Evolutionary conservation across 2,329 filamentous ascomycete species (phyloP).

Genomic region (Phyllosticta capitalensis): DNA sequence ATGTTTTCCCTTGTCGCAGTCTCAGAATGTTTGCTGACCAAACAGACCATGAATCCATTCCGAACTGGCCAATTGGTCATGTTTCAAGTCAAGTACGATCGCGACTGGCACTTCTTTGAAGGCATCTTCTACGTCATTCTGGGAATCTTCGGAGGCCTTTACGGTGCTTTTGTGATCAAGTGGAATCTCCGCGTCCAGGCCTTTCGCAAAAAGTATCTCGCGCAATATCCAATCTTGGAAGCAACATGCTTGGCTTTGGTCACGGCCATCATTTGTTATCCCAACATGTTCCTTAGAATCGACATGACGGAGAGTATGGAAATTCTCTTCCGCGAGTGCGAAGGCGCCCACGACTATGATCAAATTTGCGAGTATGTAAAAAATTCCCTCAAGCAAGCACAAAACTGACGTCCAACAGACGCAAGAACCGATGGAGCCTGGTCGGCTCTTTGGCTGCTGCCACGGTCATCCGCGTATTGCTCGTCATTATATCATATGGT

Average conservation of each 20-base stretch:
- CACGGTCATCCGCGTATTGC: constrained; percentile 67
- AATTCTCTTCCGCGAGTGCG: constrained; percentile 88
- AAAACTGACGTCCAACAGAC: constrained; percentile 25
- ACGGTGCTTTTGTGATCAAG: constrained; percentile 94
- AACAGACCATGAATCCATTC: constrained; percentile 86
- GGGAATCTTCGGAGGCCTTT: constrained; percentile 86
- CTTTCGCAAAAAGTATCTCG: constrained; percentile 87
- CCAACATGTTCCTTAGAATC: constrained; percentile 87
- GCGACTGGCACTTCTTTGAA: constrained; percentile 97
- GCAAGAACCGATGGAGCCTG: constrained; percentile 65
- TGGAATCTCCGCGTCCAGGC: constrained; percentile 89
- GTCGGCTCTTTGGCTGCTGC: constrained; percentile 69
- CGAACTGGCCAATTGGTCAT: constrained; percentile 95
- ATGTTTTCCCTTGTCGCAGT: constrained; percentile 19
- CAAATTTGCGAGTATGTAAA: constrained; percentile 66
- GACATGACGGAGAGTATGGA: constrained; percentile 99
- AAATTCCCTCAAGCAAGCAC: not conserved
- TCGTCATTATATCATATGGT: constrained; percentile 93
- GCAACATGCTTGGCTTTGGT: constrained; percentile 71
- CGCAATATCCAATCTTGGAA: constrained; percentile 75
- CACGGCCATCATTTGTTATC: constrained; percentile 91
- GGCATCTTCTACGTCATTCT: constrained; percentile 85
- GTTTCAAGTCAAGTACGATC: constrained; percentile 95
- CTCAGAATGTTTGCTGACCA: not conserved
- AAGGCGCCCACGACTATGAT: constrained; percentile 78